Evolutionary conservation across 2,329 filamentous ascomycete genomes (phyloP), one percentile per base, ranked within the genome.

Genomic region (Pseudonectria foliicola): DNA sequence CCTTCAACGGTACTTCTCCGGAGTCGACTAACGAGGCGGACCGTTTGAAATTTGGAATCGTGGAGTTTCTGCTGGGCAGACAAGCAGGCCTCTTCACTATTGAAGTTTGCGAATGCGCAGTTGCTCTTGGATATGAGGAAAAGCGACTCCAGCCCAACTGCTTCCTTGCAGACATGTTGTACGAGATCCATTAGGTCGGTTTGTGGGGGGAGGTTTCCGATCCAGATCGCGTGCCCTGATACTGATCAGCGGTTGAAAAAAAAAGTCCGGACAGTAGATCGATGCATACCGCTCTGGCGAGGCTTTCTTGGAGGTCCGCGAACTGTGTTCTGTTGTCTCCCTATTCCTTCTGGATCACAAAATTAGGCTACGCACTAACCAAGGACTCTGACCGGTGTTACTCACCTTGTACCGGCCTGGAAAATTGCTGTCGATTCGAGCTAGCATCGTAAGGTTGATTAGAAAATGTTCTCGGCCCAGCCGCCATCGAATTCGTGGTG

Each of bases 91-190:
- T 69, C 64, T 50, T 95, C 88, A 33, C 86, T 83, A 43, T 81
- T 85, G 58, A 93, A 96, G 54, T 96, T 96, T 45, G 94, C 87
- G 64, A 96, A 96, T 0, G 89, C 90, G 54, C 90, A 96, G 55
- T 95, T 95, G 57, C 89, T 95, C 59, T 95, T 95, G 0, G 89
- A 90, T 27, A 96, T 96, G 25, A 96, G 66, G 48, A 96, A 95
- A 1, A 96, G 67, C 30, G 88, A 95, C 56, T 95, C 85, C 14
- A 96, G 77, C 2, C 88, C 75, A 0, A 71, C 73, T 0, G 86
- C 81, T 45, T 89, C 82, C 43, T 77, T 78, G 42, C 85, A 93
- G 38, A 95, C 92, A 56, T 95, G 85, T 40, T 92, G 79, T 34
- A 95, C 94, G n/a, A 96, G 66, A 39, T 76, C 83, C 61, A 87